Evolutionary conservation across 2,329 filamentous ascomycete species (phyloP), one percentile per base, ranked within the genome.

Genomic region (Grosmannia penicillata): DNA sequence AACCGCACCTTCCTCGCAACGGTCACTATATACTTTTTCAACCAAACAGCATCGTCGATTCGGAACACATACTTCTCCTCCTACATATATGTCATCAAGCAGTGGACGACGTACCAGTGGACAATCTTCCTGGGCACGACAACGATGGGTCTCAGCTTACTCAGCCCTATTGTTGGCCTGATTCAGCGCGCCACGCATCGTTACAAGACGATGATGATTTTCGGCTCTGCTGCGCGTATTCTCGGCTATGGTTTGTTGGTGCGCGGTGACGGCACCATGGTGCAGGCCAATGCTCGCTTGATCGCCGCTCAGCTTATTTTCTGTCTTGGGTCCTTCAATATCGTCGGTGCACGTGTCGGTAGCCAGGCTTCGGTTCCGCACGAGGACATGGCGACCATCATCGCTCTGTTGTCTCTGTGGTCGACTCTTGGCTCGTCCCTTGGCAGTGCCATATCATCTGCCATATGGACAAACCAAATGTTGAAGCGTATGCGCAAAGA

Each of bases 21-120:
- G 18, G 70, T 78, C 65, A 73, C 75, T 13, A 80, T 78, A 53
- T 78, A 78, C 52, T 69, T 77, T 44, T 78, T 74, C 21, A 67
- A 78, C n/a, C 75, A 75, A 46, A 74, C 38, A 15, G 36, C 38
- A 38, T 58, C 56, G 6, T 43, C 51, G 1, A 49, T 54, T n/a
- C 53, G 56, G 37, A 58, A 58, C 45, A 43, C 75, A 3, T 80
- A 79, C 57, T 75, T 78, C 47, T 72, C 71, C 48, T 77, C 72
- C 11, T 79, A 78, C 52, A 63, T 78, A n/a, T 63, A 75, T 35
- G 72, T 79, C 15, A 75, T 79, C 6, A 72, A 76, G 45, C 59
- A 63, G 15, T 43, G 41, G 41, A 43, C 41, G 2, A 43, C 41
- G 2, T 43, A 43, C 43, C 62, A 72, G 41, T 69, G 72, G 23